These are phyloP conservation scores for Toxicodendron radicans DNA, from an alignment of 345 rosid species.

Conservation along the genomic window DNA sequence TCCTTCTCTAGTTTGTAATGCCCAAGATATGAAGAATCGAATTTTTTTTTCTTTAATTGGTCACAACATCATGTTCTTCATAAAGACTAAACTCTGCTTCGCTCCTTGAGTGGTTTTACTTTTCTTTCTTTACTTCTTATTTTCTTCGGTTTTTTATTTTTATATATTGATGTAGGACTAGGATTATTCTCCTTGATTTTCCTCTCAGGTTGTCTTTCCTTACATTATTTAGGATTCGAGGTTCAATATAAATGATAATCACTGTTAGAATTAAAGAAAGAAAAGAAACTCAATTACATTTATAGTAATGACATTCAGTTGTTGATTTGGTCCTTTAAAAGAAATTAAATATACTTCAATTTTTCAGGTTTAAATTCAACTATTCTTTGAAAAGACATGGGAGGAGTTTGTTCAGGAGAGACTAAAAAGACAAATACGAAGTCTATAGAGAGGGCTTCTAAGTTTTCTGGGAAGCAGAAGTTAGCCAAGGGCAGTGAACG, in stretches of 20 bases:
- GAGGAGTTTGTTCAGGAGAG: constrained; percentile 58
- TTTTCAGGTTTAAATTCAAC: constrained; percentile 8
- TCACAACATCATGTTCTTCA: background rate
- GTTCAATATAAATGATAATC: too few relatives aligned
- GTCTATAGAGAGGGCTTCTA: constrained; percentile 28
- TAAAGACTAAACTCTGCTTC: background rate
- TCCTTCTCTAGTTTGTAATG: background rate
- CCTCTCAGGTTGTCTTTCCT: too few relatives aligned
- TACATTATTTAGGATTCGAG: too few relatives aligned
- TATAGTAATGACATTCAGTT: background rate
- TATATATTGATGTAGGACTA: background rate
- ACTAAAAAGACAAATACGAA: constrained; percentile 23
- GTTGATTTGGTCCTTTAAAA: background rate
- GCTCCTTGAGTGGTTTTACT: background rate
- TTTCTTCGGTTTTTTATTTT: background rate
- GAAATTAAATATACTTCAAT: background rate
- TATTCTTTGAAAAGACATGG: constrained; percentile 43
- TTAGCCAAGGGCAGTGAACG: constrained; percentile 34
- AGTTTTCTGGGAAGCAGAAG: constrained; percentile 40
- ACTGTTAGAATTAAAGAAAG: background rate
- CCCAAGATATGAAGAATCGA: too few relatives aligned
- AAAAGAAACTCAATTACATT: background rate
- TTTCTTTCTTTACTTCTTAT: background rate
- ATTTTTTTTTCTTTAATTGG: constrained; percentile 10
- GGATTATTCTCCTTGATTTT: background rate